A percentile compares a stretch with the other conserved stretches of the same genome.
These are phyloP conservation scores for Penicillium griseofulvum DNA, from an alignment of 2,329 filamentous ascomycete species.

Conservation along the genomic window DNA sequence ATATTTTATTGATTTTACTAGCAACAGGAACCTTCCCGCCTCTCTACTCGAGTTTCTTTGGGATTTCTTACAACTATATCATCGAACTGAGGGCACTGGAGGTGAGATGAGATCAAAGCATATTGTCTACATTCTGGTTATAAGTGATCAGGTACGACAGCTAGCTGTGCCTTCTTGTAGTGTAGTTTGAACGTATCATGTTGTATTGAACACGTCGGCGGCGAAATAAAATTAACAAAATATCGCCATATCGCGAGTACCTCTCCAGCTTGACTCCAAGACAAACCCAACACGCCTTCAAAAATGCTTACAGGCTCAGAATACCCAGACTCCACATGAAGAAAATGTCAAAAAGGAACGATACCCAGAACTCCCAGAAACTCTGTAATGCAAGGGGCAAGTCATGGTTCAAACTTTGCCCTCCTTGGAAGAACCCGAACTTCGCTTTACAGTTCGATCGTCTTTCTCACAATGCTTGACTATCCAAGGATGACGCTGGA, in stretches of 20 bases:
- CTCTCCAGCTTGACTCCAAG: constrained; percentile 13
- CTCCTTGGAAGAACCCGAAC: constrained; percentile 39
- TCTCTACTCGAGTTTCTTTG: not conserved
- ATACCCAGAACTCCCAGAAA: constrained; percentile 23
- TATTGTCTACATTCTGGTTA: not conserved
- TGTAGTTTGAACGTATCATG: not conserved
- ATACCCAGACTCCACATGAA: constrained; percentile 17
- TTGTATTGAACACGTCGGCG: constrained; percentile 1
- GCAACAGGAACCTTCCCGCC: not conserved
- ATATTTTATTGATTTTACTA: constrained; percentile 19
- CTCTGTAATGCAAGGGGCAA: constrained; percentile 11
- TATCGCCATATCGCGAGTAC: constrained; percentile 17
- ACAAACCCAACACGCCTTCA: constrained; percentile 12
- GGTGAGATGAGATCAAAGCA: not conserved
- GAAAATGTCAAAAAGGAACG: constrained; percentile 9
- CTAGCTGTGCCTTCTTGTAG: not conserved
- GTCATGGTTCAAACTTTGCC: constrained; percentile 26
- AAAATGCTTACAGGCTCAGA: constrained; percentile 14
- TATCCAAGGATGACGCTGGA: constrained; percentile 92
- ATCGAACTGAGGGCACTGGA: no score
- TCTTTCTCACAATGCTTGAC: constrained; percentile 80
- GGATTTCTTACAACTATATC: not conserved
- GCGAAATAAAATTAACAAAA: constrained; percentile 20
- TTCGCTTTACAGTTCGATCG: constrained; percentile 45
- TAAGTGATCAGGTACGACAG: not conserved